Base-by-base conservation (phyloP, 2,329 filamentous ascomycete species). In the Sphaceloma murrayae region DNA sequence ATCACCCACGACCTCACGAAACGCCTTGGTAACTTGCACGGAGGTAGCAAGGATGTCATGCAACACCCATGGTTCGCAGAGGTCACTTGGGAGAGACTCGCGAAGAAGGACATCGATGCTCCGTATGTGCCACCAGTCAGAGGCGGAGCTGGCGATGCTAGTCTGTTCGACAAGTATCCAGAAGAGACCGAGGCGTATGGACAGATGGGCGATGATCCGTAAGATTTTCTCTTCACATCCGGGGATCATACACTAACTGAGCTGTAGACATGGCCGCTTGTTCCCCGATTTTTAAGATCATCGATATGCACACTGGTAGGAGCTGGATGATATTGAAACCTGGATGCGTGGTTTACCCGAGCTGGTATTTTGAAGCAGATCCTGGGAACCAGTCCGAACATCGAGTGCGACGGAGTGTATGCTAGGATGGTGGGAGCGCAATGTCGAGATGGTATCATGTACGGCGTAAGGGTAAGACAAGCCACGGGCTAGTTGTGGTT, bases 161-260 rank as follows among this genome's bases (percentile, higher is more conserved):
- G 88, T 66, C 85, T 95, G 64, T 98, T 98, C 60, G 91, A 98
- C 67, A 85, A 88, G 63, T 98, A 98, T 63, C 88, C 91, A 1
- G 91, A 98, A 65, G 91, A 98, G 64, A 86, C 85, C 33, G 91
- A 98, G 64, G 78, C 81, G 60, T 98, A 98, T 60, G 91, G 91
- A 29, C 69, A 75, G 53, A 67, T 67, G 44, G 87, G 85, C 34
- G 72, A 80, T 51, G 89, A 96, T 65, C 82, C 86, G 89, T 95
- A 73, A 70, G 89, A n/a, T 83, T 45, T 27, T 29, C 2, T 33
- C 32, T 14, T 13, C 32, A 26, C 16, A 9, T 2, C 36, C 38
- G 30, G 27, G 39, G 19, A 44, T 22, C 29, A 27, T 38, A 13
- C 47, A 45, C 49, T 55, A 30, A 56, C 51, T 38, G n/a, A 53